Evolutionary conservation across 345 rosid genomes (phyloP), one percentile per base, ranked within the genome.

Genomic region (Eucalyptus pauciflora): DNA sequence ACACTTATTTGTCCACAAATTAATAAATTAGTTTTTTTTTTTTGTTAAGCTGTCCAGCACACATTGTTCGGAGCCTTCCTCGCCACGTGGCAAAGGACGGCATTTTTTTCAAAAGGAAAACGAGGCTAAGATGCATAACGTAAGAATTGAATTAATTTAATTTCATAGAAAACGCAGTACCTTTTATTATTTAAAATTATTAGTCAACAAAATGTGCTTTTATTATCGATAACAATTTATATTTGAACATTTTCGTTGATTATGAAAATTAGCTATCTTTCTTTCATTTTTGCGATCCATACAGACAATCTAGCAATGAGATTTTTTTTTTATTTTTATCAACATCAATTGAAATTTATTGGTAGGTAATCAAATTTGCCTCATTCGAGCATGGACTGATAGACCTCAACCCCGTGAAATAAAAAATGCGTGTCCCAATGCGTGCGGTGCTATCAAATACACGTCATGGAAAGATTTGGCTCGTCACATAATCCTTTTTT

Each of bases 211-310:
- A 76, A 5, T 20, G 4, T 71, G 1, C 5, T 10, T 71, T 71
- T 7, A 10, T 76, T 6, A 0, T 76, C 8, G 1, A 18, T 37
- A 11, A 3, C 4, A 7, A n/a, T n/a, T 64, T n/a, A 29, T 64
- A 64, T n/a, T 7, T 7, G 2, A 62, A 29, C 31, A 11, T 29
- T 62, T 27, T 7, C 4, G 5, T 6, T 0, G 2, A 13, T 1
- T 6, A 27, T 29, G 17, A 29, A 62, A 62, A 29, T 43, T 43
- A 43, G 7, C 8, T 17, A 52, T 52, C 56, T 17, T 52, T 52
- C 17, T 27, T 62, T 62, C 33, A 62, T 62, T 62, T 13, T 62
- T 29, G n/a, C 2, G 0, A 20, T 52, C 58, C 20, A 52, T 20
- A 52, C 0, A 52, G 10, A 52, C 58, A 18, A 52, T 52, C 2